Evolutionary conservation across 352 stramenopile genomes (phyloP).

Genomic region (Pythium aristosporum): DNA sequence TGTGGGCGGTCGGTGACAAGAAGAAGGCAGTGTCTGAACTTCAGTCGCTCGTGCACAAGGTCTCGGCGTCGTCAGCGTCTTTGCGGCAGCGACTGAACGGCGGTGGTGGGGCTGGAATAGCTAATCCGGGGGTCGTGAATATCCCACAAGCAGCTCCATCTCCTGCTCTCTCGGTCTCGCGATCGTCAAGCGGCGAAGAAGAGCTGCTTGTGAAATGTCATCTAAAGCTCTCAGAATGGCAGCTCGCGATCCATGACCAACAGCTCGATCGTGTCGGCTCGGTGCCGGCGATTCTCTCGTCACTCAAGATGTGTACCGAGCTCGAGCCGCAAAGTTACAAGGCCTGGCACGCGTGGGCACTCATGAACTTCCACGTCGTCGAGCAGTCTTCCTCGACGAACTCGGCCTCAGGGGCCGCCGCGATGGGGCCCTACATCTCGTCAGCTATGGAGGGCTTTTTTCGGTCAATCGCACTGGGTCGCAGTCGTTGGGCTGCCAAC

Average conservation of each 20-base stretch:
- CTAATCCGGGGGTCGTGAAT: background rate
- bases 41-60: constrained; percentile 80
- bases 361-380: constrained; percentile 97
- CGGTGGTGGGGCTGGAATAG: background rate
- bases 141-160: constrained; percentile 25
- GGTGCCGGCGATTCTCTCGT: constrained; percentile 75
- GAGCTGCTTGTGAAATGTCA: constrained; percentile 83
- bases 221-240: constrained; percentile 81
- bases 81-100: constrained; percentile 29
- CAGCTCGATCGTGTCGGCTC: constrained; percentile 66
- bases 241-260: constrained; percentile 78
- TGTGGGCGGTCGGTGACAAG: constrained; percentile 83
- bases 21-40: constrained; percentile 87
- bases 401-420: constrained; percentile 50
- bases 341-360: constrained; percentile 98
- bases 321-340: constrained; percentile 93
- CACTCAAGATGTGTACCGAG: constrained; percentile 76
- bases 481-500: constrained; percentile 89
- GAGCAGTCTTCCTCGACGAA: constrained; percentile 80
- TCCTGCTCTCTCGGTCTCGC: constrained; percentile 28
- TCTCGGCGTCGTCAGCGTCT: constrained; percentile 48
- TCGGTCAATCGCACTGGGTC: constrained; percentile 95
- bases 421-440: constrained; percentile 74
- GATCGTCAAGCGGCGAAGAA: constrained; percentile 36
- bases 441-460: constrained; percentile 98